Evolutionary conservation across 2,329 filamentous ascomycete genomes (phyloP).

Genomic region (Hypomyces perniciosus): DNA sequence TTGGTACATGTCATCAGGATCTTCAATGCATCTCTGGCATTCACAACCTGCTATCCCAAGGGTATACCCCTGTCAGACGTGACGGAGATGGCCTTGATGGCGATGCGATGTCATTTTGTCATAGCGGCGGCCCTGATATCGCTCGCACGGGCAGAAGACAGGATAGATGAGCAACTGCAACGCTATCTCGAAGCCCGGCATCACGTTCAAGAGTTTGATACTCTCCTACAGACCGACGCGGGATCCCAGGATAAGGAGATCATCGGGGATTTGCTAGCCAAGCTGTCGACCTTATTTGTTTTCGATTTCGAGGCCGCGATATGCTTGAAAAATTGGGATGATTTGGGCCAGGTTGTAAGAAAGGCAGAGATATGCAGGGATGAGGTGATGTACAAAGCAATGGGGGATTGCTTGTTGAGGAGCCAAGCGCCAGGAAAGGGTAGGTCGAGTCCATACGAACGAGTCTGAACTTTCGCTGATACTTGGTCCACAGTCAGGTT

Average conservation of each 20-base stretch:
- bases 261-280: constrained; percentile 49
- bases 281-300: constrained; percentile 61
- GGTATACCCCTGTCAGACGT: constrained; percentile 36
- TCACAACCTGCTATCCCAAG: constrained; percentile 46
- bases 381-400: constrained; percentile 49
- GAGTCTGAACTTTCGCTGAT: constrained; percentile 2
- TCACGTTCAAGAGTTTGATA: constrained; percentile 55
- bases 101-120: constrained; percentile 67
- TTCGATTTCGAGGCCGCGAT: constrained; percentile 76
- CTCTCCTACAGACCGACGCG: constrained; percentile 33
- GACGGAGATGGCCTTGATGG: constrained; percentile 50
- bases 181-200: constrained; percentile 56
- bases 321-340: constrained; percentile 60
- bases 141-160: constrained; percentile 46
- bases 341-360: constrained; percentile 54
- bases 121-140: constrained; percentile 46
- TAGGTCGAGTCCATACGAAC: constrained; percentile 21
- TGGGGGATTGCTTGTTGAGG: constrained; percentile 60
- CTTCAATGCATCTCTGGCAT: constrained; percentile 44
- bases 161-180: constrained; percentile 46
- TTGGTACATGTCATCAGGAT: constrained; percentile 51
- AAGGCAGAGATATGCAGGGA: constrained; percentile 40
- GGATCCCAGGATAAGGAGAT: constrained; percentile 37
- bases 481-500: constrained; percentile 38
- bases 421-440: constrained; percentile 46